A percentile compares a stretch with the other conserved stretches of the same genome.
Conservation (phyloP, 768 basidiomycete species). For the Termitomyces eurrhizus region DNA sequence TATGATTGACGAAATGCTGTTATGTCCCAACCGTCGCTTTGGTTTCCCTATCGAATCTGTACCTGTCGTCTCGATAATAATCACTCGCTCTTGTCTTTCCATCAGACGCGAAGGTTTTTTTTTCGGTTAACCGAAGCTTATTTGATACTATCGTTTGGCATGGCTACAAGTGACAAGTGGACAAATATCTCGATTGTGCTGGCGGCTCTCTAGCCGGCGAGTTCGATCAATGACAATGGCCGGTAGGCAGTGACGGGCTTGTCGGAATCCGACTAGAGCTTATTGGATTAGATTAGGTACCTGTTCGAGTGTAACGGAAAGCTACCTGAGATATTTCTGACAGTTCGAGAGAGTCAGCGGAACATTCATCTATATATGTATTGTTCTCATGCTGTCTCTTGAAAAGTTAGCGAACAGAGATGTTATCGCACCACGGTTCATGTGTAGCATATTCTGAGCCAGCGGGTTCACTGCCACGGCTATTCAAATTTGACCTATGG, state of each 20-base stretch:
- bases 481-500: neutral
- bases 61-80: neutral
- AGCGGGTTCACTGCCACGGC: neutral
- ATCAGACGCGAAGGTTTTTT: neutral
- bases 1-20: constrained; percentile 12
- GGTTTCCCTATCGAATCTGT: neutral
- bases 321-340: neutral
- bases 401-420: neutral
- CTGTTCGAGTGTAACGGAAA: neutral
- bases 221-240: neutral
- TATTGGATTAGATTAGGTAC: neutral
- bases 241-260: neutral
- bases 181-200: neutral
- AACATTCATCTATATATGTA: neutral
- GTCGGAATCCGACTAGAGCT: neutral
- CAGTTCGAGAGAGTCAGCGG: neutral
- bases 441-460: neutral
- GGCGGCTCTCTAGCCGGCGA: neutral
- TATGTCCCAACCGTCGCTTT: neutral
- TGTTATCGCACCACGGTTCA: neutral
- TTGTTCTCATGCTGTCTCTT: neutral
- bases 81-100: neutral
- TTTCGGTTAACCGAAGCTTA: neutral
- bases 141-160: neutral
- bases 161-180: neutral